phyloP scores from a whole-genome alignment of 495 filamentous ascomycete species.

The Jackrogersella multiformis region DNA sequence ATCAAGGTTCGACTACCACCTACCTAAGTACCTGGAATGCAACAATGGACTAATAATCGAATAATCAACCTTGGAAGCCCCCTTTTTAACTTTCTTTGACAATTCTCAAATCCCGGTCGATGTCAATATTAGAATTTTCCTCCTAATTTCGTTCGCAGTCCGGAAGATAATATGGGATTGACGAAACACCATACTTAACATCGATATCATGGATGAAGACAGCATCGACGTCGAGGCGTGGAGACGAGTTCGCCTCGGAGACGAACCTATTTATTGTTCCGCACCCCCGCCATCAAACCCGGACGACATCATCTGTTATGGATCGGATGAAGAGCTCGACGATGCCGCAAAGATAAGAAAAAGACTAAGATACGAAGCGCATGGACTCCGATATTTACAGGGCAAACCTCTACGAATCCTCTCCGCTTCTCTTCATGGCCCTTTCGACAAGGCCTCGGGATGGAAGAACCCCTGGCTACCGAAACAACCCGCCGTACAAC shows the following conservation, averaged over 20 bases:
- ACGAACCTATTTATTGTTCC: slow-evolving; percentile 58
- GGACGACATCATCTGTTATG: slow-evolving; percentile 56
- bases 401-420: slow-evolving; percentile 67
- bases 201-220: slow-evolving; percentile 26
- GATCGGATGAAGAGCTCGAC: slow-evolving; percentile 69
- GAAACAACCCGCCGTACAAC: slow-evolving; percentile 31
- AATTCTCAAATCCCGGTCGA: not conserved
- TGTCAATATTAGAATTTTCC: not conserved
- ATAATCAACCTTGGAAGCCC: not conserved
- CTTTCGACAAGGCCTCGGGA: slow-evolving; percentile 62
- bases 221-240: slow-evolving; percentile 9
- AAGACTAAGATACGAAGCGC: slow-evolving; percentile 64
- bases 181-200: not conserved
- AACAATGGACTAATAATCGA: not conserved
- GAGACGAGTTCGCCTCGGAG: slow-evolving; percentile 44
- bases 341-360: slow-evolving; percentile 53
- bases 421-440: slow-evolving; percentile 69
- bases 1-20: not conserved
- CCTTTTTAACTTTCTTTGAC: not conserved
- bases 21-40: no score
- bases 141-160: not conserved
- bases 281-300: slow-evolving; percentile 44
- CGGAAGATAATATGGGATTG: slow-evolving; percentile 11
- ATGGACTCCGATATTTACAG: slow-evolving; percentile 66
- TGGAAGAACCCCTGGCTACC: slow-evolving; percentile 74